phyloP scores from a whole-genome alignment of 257 asterid species.

The Nicotiana noctiflora region DNA sequence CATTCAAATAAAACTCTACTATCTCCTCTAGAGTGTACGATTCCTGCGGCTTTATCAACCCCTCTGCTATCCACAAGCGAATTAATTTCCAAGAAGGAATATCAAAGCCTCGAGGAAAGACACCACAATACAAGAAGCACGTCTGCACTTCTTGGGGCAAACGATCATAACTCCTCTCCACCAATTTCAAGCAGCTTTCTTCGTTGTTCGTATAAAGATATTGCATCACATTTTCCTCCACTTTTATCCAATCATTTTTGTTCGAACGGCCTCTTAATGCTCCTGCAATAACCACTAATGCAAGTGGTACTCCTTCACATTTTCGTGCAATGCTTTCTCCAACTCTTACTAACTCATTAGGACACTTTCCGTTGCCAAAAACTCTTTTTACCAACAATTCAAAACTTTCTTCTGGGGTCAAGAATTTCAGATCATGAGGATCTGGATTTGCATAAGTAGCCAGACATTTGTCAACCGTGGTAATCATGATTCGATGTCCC shows the following conservation, averaged over 20 bases:
- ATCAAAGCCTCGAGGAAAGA: too few species aligned
- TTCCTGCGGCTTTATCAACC: neutral
- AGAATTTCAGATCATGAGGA: neutral
- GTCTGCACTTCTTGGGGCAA: too few species aligned
- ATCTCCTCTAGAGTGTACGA: constrained; percentile 2
- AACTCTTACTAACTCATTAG: neutral
- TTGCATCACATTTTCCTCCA: too few species aligned
- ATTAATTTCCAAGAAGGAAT: too few species aligned
- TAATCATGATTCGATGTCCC: constrained; percentile 30
- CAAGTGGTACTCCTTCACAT: neutral
- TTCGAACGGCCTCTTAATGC: too few species aligned
- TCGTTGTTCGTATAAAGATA: too few species aligned
- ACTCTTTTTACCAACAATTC: neutral
- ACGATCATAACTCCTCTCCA: too few species aligned
- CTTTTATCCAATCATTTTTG: too few species aligned
- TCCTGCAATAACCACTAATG: too few species aligned
- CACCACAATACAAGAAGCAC: too few species aligned
- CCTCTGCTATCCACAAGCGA: too few species aligned
- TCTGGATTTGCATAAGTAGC: constrained; percentile 8
- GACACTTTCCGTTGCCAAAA: neutral
- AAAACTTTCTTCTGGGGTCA: neutral
- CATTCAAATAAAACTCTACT: constrained; percentile 1
- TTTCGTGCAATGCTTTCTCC: neutral
- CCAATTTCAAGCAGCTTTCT: too few species aligned
- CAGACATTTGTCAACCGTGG: constrained; percentile 18